Evolutionary conservation across 2,329 filamentous ascomycete genomes (phyloP).

Genomic region (Colletotrichum phormii): DNA sequence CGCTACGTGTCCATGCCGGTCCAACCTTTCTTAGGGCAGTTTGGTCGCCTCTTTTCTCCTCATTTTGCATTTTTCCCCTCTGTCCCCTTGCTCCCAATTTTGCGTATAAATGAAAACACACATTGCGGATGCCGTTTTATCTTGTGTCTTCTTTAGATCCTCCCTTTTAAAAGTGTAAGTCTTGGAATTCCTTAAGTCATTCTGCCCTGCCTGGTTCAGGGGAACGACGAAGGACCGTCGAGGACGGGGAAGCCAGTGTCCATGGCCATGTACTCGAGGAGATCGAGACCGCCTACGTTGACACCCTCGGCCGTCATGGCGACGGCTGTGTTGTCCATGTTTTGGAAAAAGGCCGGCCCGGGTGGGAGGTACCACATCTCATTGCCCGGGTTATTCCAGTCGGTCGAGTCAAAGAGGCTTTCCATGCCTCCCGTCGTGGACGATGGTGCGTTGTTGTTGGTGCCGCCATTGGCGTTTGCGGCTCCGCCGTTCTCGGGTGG

Average conservation of each 20-base stretch:
- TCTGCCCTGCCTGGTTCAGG: slow-evolving; percentile 23
- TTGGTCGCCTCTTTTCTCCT: neutral
- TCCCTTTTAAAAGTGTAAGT: neutral
- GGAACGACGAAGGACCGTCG: slow-evolving; percentile 36
- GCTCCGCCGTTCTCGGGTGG: slow-evolving; percentile 44
- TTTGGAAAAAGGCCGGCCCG: slow-evolving; percentile 73
- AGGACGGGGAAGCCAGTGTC: slow-evolving; percentile 56
- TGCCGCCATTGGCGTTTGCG: slow-evolving; percentile 17
- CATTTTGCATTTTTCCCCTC: neutral
- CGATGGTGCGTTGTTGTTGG: slow-evolving; percentile 42
- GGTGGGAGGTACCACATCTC: slow-evolving; percentile 77
- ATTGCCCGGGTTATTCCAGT: slow-evolving; percentile 66
- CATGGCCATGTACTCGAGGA: slow-evolving; percentile 77
- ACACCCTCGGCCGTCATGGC: slow-evolving; percentile 76
- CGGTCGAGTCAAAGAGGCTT: slow-evolving; percentile 58
- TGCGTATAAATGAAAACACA: neutral
- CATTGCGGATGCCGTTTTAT: neutral
- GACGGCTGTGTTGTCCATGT: slow-evolving; percentile 69
- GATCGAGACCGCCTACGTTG: slow-evolving; percentile 73
- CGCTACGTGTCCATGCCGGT: neutral
- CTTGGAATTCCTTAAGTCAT: neutral
- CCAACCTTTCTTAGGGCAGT: neutral
- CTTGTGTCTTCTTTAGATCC: neutral
- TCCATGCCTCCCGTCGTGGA: slow-evolving; percentile 39
- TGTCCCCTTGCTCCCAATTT: neutral